These are phyloP conservation scores for Beta vulgaris DNA, from an alignment of 148 eudicot genomes.

Conservation along the genomic window DNA sequence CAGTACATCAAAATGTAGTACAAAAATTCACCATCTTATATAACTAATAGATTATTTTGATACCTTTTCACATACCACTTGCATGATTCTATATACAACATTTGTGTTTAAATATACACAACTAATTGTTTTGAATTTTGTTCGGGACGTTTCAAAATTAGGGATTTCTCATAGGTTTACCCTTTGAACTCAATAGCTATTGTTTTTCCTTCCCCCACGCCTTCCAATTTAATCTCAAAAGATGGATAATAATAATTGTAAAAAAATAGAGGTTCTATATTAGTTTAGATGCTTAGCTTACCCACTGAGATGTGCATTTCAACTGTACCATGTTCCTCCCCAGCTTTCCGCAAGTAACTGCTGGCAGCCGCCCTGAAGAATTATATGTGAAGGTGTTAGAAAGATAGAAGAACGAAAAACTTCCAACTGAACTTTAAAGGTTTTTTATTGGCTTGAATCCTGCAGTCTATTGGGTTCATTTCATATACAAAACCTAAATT, in stretches of 20 bases:
- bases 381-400: not conserved
- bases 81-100: too few species aligned
- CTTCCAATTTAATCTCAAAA: not conserved
- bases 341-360: constrained; percentile 64
- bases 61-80: too few species aligned
- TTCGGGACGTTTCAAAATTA: too few species aligned
- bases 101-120: too few species aligned
- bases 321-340: constrained; percentile 86
- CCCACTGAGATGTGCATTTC: constrained; percentile 73
- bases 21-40: too few species aligned
- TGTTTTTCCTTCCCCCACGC: not conserved
- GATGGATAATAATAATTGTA: not conserved
- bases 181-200: not conserved
- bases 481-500: not conserved
- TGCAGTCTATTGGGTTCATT: not conserved
- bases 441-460: not conserved
- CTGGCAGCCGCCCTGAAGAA: constrained; percentile 69
- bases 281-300: constrained; percentile 30
- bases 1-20: too few species aligned
- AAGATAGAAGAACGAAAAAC: not conserved
- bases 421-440: not conserved
- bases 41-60: too few species aligned
- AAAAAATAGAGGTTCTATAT: not conserved
- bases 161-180: too few species aligned
- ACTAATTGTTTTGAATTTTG: too few species aligned